phyloP scores from a whole-genome alignment of 73 alveolate species.

The Breviolum minutum region DNA sequence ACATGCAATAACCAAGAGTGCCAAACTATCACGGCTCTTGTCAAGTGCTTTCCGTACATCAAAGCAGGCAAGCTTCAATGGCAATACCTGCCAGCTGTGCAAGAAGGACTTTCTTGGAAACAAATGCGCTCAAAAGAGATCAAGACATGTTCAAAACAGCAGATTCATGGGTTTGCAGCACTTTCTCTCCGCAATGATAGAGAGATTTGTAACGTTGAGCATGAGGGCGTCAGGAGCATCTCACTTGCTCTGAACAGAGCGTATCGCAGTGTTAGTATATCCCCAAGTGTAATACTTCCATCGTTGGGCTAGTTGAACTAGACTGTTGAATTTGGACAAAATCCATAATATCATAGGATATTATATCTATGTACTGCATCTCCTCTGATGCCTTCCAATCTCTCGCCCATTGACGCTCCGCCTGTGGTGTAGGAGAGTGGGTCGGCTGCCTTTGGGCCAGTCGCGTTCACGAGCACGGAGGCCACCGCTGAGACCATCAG shows the following conservation, averaged over 20 bases:
- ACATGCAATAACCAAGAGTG: neutral
- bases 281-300: too few relatives aligned
- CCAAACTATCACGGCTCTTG: neutral
- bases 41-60: neutral
- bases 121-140: neutral
- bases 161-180: neutral
- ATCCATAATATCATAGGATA: neutral
- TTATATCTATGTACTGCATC: neutral
- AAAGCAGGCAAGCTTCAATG: neutral
- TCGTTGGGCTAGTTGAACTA: neutral
- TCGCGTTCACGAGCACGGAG: constrained; percentile 77
- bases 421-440: constrained; percentile 91
- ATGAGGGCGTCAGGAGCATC: too few relatives aligned
- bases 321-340: neutral
- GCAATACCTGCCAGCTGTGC: constrained; percentile 1
- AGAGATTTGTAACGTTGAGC: too few relatives aligned
- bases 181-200: neutral
- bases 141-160: neutral
- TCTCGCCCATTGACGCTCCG: neutral
- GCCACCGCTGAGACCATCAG: constrained; percentile 74
- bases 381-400: neutral
- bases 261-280: too few relatives aligned
- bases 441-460: constrained; percentile 70
- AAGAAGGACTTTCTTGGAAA: neutral
- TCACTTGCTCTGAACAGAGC: too few relatives aligned